Base-by-base conservation (phyloP, 192 early-diverging fungal species). In the Chytriomyces hyalinus region DNA sequence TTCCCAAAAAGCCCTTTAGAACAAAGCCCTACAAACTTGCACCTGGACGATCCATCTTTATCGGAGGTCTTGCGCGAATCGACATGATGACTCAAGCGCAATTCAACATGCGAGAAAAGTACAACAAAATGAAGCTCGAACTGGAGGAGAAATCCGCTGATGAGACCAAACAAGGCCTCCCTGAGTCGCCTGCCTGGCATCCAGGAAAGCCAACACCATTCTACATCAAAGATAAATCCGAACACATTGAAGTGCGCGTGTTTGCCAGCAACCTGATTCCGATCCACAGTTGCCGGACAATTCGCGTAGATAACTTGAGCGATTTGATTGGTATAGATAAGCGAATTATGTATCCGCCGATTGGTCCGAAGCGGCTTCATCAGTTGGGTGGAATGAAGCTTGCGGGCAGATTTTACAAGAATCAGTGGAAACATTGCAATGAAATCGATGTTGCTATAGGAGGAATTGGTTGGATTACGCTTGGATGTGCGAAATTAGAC, bases 401-500 rank as follows among this genome's bases (percentile, higher is more conserved):
- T 15, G 63, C 11, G 15, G 63, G 24, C 20, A 15, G 15, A 26
- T 13, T 57, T 65, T 65, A 67, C 17, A 15, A 13, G 65, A 46
- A 8, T 28, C 36, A 47, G 65, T 67, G 65, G 65, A 70, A 70
- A 48, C 57, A 28, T n/a, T 9, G 45, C 26, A 9, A n/a, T n/a
- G 53, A 26, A 60, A 43, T 73, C 11, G 71, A 73, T 62, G 71
- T 73, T 20, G 71, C 61, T 5, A 17, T 73, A n/a, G 71, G 71
- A 47, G 71, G 71, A n/a, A 44, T 73, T 46, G 71, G 71, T 8
- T 73, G 71, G 71, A 28, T 61, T 2, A n/a, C 43, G 2, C 8
- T 73, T 53, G 28, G 47, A n/a, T 24, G 46, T 4, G 9, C 47
- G 15, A 17, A 22, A 6, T 28, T 22, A 10, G 71, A 62, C 43